phyloP scores from a whole-genome alignment of 1,284 basidiomycete species.

The Malassezia caprae region DNA sequence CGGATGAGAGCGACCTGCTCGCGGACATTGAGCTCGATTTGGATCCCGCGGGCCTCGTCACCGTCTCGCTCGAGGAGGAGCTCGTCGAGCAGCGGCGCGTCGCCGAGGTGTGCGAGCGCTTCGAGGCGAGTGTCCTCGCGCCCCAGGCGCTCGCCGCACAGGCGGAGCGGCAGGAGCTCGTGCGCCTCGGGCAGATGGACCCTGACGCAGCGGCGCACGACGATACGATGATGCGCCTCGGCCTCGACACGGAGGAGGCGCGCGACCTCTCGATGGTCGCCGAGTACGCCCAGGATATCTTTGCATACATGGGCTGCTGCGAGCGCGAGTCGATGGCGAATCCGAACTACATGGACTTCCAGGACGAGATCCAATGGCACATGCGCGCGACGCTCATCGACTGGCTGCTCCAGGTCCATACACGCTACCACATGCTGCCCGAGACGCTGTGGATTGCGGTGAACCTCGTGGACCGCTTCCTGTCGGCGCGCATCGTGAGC shows the following conservation, averaged over 20 bases:
- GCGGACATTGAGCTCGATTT: constrained; percentile 30
- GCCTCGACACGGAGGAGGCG: constrained; percentile 55
- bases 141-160: constrained; percentile 30
- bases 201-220: constrained; percentile 39
- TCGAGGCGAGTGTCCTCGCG: constrained; percentile 29
- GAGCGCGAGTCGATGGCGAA: constrained; percentile 82
- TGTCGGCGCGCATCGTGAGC: constrained; percentile 57
- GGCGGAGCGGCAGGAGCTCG: constrained; percentile 28
- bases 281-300: constrained; percentile 95
- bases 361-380: constrained; percentile 84
- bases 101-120: constrained; percentile 31
- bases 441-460: constrained; percentile 62
- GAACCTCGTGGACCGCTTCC: constrained; percentile 60
- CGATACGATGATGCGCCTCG: constrained; percentile 40
- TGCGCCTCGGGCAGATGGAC: constrained; percentile 29
- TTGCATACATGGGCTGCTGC: constrained; percentile 69
- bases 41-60: constrained; percentile 41
- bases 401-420: constrained; percentile 59
- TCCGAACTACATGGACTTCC: constrained; percentile 84
- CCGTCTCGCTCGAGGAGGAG: constrained; percentile 39
- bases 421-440: constrained; percentile 60
- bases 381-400: constrained; percentile 49
- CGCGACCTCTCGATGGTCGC: constrained; percentile 94
- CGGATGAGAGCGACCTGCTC: constrained; percentile 13
- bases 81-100: constrained; percentile 35